Base-by-base conservation (phyloP, 202 grass and related monocot genomes). In the Panicum hallii region DNA sequence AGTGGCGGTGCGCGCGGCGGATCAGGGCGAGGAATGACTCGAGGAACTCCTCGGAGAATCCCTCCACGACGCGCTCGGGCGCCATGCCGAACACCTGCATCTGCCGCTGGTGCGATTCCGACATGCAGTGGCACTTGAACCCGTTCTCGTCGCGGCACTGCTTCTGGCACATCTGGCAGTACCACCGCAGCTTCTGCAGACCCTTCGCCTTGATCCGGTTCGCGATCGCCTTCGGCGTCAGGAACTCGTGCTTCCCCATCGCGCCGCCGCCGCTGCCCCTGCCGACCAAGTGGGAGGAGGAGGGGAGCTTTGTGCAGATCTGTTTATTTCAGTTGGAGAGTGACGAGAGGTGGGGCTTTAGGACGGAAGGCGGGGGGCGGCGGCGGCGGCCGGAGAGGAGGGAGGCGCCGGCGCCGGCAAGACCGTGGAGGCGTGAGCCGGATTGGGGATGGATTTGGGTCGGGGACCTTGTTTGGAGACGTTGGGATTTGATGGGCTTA, bases 151-250 rank as follows among this genome's bases (percentile, higher is more conserved):
- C 92, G 7, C 90, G 90, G 82, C 90, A 98, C 78, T 95, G 95
- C 89, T 94, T 98, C 87, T 91, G 89, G 80, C 92, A 98, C 92
- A 95, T 93, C 92, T 95, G 95, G 77, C 95, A 98, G 68, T 98
- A 98, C 92, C 92, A 98, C 52, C 90, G 84, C 38, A 97, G 79
- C 80, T 97, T 97, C 75, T 93, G 95, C 82, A 97, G 69, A 5
- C 90, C 90, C 85, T 94, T 97, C 34, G 92, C 90, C 84, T 97
- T 94, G 84, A 97, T 97, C 28, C 90, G 71, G 65, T 97, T 97
- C 5, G 95, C 95, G 82, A 94, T 97, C 45, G 90, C 92, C 87
- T 97, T 97, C 11, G 90, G 92, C 70, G 95, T 97, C 87, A 93
- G 79, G 82, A 94, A 97, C 2, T 97, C 92, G 82, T 63, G 22